These are phyloP conservation scores for Mycena alexandri DNA, from an alignment of 768 basidiomycete species.

Conservation along the genomic window DNA sequence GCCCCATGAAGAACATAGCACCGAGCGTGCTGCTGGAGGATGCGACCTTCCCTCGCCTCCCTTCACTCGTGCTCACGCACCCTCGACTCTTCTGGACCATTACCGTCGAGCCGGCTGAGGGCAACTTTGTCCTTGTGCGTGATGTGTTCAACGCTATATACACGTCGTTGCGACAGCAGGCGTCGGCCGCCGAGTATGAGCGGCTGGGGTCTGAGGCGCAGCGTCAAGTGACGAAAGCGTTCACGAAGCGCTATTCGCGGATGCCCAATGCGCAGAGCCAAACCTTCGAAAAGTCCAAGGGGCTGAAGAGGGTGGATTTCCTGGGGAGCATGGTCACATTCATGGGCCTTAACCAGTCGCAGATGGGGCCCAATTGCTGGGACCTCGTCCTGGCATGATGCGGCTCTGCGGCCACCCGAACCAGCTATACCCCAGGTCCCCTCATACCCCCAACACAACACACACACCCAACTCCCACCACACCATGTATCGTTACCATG, in stretches of 20 bases:
- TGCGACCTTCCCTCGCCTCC: constrained; percentile 20
- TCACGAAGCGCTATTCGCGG: constrained; percentile 27
- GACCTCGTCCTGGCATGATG: constrained; percentile 43
- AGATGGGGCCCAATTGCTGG: constrained; percentile 46
- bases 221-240: constrained; percentile 32
- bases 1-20: background rate
- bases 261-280: constrained; percentile 14
- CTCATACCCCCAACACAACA: constrained; percentile 36
- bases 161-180: constrained; percentile 25
- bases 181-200: constrained; percentile 19
- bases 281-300: constrained; percentile 49
- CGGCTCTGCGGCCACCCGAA: background rate
- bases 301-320: constrained; percentile 55
- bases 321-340: constrained; percentile 49
- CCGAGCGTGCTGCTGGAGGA: background rate
- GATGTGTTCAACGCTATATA: constrained; percentile 33
- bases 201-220: constrained; percentile 14
- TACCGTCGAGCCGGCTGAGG: constrained; percentile 3
- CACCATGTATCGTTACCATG: constrained; percentile 28
- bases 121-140: constrained; percentile 23
- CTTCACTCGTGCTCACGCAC: constrained; percentile 18
- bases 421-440: constrained; percentile 25
- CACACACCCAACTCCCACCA: constrained; percentile 6
- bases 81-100: constrained; percentile 29
- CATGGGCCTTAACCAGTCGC: constrained; percentile 45